Evolutionary conservation across 2,329 filamentous ascomycete genomes (phyloP).

Genomic region (Ambrosiella beaveri): DNA sequence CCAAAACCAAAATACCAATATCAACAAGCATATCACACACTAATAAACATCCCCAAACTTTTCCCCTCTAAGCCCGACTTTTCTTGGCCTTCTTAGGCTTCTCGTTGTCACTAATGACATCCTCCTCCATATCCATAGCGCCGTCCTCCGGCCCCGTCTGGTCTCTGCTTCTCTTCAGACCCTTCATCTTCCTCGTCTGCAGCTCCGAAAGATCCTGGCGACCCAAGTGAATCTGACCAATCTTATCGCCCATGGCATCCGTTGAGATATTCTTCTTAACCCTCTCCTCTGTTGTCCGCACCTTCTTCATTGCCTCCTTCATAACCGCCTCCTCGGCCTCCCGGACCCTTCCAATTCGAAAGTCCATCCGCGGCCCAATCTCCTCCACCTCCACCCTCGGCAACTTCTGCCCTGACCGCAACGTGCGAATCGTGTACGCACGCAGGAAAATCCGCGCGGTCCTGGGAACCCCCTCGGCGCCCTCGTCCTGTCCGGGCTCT

Average conservation of each 20-base stretch:
- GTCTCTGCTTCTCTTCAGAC: slow-evolving; percentile 67
- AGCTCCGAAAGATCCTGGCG: slow-evolving; percentile 74
- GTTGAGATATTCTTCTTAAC: slow-evolving; percentile 95
- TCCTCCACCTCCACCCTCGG: slow-evolving; percentile 88
- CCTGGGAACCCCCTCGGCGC: slow-evolving; percentile 22
- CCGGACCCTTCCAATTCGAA: slow-evolving; percentile 63
- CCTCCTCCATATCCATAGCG: slow-evolving; percentile 24
- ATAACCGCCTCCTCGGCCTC: slow-evolving; percentile 62
- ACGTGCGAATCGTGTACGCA: slow-evolving; percentile 72
- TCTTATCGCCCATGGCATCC: slow-evolving; percentile 87
- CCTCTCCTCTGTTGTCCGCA: slow-evolving; percentile 55
- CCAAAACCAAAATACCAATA: slow-evolving; percentile 11
- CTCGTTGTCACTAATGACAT: slow-evolving; percentile 18
- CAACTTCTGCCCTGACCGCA: slow-evolving; percentile 69
- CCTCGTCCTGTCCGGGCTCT: slow-evolving; percentile 31
- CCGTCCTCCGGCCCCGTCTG: slow-evolving; percentile 29
- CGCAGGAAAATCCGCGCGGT: slow-evolving; percentile 50
- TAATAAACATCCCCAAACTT: background rate
- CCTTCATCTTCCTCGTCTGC: slow-evolving; percentile 99
- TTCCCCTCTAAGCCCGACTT: slow-evolving; percentile 15
- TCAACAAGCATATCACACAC: background rate
- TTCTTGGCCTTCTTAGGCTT: slow-evolving; percentile 18
- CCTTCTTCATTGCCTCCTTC: slow-evolving; percentile 83
- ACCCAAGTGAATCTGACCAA: slow-evolving; percentile 79
- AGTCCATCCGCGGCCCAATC: slow-evolving; percentile 87